phyloP scores from a whole-genome alignment of 1,284 basidiomycete genomes.

The Pseudozyma sp. region DNA sequence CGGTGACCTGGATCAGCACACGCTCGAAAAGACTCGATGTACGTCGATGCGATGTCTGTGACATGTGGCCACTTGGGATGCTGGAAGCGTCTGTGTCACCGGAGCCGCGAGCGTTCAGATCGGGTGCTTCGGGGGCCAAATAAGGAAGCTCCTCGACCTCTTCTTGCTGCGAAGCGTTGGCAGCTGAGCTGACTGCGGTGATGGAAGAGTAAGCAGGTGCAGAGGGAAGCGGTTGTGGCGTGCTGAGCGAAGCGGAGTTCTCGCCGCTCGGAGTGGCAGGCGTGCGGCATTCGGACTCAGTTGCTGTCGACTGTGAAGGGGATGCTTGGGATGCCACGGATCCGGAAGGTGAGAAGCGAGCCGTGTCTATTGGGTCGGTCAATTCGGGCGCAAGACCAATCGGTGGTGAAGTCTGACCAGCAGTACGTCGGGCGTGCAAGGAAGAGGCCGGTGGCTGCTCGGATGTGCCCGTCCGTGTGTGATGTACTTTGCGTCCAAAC shows the following conservation, averaged over 20 bases:
- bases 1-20: slow-evolving; percentile 67
- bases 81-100: slow-evolving; percentile 15
- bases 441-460: slow-evolving; percentile 33
- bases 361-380: slow-evolving; percentile 16
- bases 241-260: slow-evolving; percentile 15
- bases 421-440: slow-evolving; percentile 21
- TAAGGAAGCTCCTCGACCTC: slow-evolving; percentile 44
- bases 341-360: slow-evolving; percentile 20
- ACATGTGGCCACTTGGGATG: slow-evolving; percentile 13
- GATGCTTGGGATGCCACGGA: slow-evolving; percentile 35
- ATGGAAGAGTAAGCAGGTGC: slow-evolving; percentile 30
- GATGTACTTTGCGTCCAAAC: slow-evolving; percentile 54
- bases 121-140: slow-evolving; percentile 27
- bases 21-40: slow-evolving; percentile 43
- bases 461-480: slow-evolving; percentile 32
- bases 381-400: slow-evolving; percentile 27
- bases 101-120: neutral
- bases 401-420: slow-evolving; percentile 32
- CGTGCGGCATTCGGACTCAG: slow-evolving; percentile 37
- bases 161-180: slow-evolving; percentile 13
- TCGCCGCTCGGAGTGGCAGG: slow-evolving; percentile 30
- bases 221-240: slow-evolving; percentile 30
- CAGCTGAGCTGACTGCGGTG: neutral
- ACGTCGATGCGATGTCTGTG: slow-evolving; percentile 18
- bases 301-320: slow-evolving; percentile 31